Conservation (phyloP, 2,329 filamentous ascomycete genomes). For the Hypoxylon sp. region DNA sequence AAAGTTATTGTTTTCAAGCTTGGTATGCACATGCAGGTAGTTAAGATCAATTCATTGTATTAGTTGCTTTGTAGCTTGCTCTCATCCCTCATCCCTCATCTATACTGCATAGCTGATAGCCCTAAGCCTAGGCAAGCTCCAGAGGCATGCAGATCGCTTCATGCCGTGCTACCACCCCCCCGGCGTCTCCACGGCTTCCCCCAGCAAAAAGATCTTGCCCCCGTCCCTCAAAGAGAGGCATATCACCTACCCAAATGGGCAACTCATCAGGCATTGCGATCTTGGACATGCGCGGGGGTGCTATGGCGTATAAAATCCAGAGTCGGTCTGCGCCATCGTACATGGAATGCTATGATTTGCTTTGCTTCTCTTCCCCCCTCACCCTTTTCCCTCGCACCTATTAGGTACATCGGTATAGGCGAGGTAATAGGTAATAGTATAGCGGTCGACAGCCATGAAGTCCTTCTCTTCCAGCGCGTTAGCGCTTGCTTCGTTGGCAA, state of each 20-base stretch:
- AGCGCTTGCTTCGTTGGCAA: conserved; percentile 26
- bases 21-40: too few species aligned
- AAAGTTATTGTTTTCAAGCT: too few species aligned
- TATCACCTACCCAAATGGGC: conserved; percentile 35
- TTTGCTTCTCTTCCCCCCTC: conserved; percentile 14
- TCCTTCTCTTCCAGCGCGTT: conserved; percentile 21
- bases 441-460: conserved; percentile 33
- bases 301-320: conserved; percentile 25
- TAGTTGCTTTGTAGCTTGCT: too few species aligned
- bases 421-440: conserved; percentile 16
- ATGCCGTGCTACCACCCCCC: conserved; percentile 26
- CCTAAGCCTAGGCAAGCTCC: not conserved
- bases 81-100: not conserved
- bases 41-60: too few species aligned
- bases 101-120: conserved; percentile 10
- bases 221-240: conserved; percentile 25
- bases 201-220: conserved; percentile 22
- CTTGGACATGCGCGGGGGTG: conserved; percentile 16
- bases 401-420: conserved; percentile 1
- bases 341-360: conserved; percentile 6
- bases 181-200: conserved; percentile 16
- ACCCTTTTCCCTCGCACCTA: not conserved
- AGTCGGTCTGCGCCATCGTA: conserved; percentile 8
- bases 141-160: conserved; percentile 20
- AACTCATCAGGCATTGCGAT: conserved; percentile 20